A percentile compares a stretch with the other conserved stretches of the same genome.
These are phyloP conservation scores for Esteya vermicola DNA, from an alignment of 2,329 filamentous ascomycete species.

Conservation along the genomic window DNA sequence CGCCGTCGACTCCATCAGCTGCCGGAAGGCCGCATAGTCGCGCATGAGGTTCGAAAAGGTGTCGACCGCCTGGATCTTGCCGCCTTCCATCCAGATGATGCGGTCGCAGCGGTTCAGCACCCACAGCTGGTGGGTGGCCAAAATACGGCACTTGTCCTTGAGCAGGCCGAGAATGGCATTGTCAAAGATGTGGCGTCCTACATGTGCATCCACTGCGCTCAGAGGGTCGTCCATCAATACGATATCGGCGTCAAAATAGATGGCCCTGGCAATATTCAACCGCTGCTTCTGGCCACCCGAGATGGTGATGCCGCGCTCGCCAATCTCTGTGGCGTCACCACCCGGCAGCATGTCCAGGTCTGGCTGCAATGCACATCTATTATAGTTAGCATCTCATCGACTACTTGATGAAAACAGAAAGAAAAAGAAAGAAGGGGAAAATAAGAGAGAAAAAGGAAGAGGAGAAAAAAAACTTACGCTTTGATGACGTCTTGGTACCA, in stretches of 20 bases:
- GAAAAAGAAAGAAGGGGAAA: neutral
- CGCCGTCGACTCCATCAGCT: constrained; percentile 75
- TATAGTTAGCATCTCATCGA: neutral
- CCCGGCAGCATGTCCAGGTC: constrained; percentile 90
- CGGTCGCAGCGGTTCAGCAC: constrained; percentile 82
- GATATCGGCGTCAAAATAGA: constrained; percentile 55
- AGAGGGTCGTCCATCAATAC: constrained; percentile 57
- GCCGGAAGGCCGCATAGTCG: constrained; percentile 61
- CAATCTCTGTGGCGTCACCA: constrained; percentile 82
- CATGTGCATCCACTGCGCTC: constrained; percentile 55
- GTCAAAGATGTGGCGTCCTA: constrained; percentile 72
- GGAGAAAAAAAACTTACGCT: constrained; percentile 34
- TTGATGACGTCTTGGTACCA: constrained; percentile 82
- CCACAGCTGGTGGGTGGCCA: constrained; percentile 92
- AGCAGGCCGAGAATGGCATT: constrained; percentile 83
- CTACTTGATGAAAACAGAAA: neutral
- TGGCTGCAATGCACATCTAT: constrained; percentile 61
- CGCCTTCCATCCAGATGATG: constrained; percentile 85
- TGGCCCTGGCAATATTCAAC: constrained; percentile 78
- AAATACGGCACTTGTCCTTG: constrained; percentile 74
- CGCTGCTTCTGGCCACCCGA: constrained; percentile 93
- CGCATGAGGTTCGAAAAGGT: constrained; percentile 82
- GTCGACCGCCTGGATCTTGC: constrained; percentile 69
- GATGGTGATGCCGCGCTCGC: constrained; percentile 87
- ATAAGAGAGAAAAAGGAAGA: neutral